Evolutionary conservation across 331 rosid species (phyloP).

Genomic region (Pyracantha coccinea): DNA sequence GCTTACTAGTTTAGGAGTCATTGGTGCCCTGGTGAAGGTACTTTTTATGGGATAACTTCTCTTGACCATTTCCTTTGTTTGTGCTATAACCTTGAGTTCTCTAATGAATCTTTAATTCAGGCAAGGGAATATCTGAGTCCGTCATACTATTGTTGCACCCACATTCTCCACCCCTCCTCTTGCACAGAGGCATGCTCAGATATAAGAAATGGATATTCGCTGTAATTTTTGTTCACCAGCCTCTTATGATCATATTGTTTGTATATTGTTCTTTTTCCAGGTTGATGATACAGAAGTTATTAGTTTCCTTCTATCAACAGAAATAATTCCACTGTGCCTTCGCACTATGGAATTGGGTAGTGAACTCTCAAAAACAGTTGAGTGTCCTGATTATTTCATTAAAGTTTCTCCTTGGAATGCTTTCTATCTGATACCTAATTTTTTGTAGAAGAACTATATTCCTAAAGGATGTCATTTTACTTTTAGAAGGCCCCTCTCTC

Average conservation of each 20-base stretch:
- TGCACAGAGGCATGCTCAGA: too few species aligned
- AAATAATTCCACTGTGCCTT: constrained; percentile 78
- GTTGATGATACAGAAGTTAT: constrained; percentile 76
- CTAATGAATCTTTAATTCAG: background rate
- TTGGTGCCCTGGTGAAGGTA: constrained; percentile 97
- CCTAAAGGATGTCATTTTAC: background rate
- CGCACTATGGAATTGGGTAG: constrained; percentile 88
- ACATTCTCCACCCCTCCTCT: background rate
- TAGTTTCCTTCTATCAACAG: constrained; percentile 81
- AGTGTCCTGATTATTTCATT: constrained; percentile 25
- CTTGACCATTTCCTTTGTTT: background rate
- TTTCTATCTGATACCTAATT: background rate
- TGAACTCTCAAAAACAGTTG: constrained; percentile 81
- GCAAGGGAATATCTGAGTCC: background rate
- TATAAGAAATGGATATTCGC: too few species aligned
- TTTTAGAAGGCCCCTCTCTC: background rate
- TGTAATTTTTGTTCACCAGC: too few species aligned
- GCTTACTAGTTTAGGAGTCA: constrained; percentile 84
- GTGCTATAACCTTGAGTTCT: background rate
- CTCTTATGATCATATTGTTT: too few species aligned
- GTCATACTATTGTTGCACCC: background rate
- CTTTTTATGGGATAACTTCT: background rate
- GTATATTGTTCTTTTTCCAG: constrained; percentile 34
- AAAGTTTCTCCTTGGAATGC: background rate
- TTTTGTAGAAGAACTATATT: background rate